Conservation (phyloP, 2,329 filamentous ascomycete species). For the Ilyonectria mors-panacis region DNA sequence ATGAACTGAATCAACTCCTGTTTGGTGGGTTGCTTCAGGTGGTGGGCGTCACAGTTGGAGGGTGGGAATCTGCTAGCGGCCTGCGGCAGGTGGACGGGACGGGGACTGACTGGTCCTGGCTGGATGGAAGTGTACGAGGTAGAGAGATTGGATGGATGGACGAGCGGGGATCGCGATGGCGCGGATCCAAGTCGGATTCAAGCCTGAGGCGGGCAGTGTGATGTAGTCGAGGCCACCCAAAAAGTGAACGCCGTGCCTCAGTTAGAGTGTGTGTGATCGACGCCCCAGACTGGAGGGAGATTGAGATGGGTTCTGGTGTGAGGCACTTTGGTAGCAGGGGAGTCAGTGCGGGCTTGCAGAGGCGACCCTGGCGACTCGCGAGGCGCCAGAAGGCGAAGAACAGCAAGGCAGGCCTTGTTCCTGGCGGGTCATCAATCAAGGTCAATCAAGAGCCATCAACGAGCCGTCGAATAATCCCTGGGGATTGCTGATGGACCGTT, state of each 20-base stretch:
- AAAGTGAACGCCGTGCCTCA: constrained; percentile 42
- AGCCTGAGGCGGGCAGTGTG: not conserved
- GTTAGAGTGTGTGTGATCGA: constrained; percentile 49
- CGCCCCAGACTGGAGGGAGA: constrained; percentile 42
- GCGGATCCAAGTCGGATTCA: not conserved
- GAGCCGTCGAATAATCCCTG: not conserved
- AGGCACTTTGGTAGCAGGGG: constrained; percentile 43
- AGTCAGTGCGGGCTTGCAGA: constrained; percentile 43
- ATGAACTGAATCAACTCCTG: constrained; percentile 44
- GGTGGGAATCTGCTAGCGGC: constrained; percentile 30
- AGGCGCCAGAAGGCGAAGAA: constrained; percentile 22
- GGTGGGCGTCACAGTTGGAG: constrained; percentile 18
- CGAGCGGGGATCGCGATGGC: constrained; percentile 8
- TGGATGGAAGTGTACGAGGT: not conserved
- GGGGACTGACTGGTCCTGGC: not conserved
- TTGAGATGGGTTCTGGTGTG: constrained; percentile 36
- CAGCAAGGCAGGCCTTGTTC: constrained; percentile 16
- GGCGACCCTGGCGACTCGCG: constrained; percentile 12
- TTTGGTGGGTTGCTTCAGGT: constrained; percentile 35
- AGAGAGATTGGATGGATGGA: not conserved
- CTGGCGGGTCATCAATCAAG: constrained; percentile 4
- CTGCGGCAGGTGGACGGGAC: constrained; percentile 20
- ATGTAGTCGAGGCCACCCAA: constrained; percentile 3
- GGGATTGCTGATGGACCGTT: not conserved
- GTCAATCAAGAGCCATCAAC: not conserved